Percentiles rank a stretch among this genome's conserved stretches.
These are phyloP conservation scores for Pseudocercospora crystallina DNA, from an alignment of 2,329 filamentous ascomycete species.

Conservation along the genomic window DNA sequence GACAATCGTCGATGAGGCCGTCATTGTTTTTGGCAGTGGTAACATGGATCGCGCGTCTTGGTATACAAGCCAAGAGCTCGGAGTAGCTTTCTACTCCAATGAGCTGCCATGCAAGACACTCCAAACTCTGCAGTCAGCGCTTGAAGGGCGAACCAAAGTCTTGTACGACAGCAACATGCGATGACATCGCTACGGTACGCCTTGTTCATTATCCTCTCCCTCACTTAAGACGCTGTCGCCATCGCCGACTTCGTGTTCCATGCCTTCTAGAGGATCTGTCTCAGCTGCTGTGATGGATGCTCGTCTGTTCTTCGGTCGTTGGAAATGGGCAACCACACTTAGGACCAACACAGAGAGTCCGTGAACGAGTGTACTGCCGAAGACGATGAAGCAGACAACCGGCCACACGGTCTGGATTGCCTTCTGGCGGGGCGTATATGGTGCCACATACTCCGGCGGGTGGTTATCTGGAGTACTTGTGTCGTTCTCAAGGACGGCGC, in stretches of 20 bases:
- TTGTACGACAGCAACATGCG: constrained; percentile 10
- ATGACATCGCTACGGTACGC: not conserved
- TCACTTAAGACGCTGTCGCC: constrained; percentile 35
- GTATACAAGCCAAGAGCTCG: constrained; percentile 83
- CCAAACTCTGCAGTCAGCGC: constrained; percentile 15
- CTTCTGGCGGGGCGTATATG: constrained; percentile 34
- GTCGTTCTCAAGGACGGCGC: constrained; percentile 53
- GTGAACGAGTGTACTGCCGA: constrained; percentile 56
- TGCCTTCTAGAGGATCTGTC: constrained; percentile 50
- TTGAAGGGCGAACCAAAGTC: constrained; percentile 20
- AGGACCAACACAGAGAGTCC: constrained; percentile 54
- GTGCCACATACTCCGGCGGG: constrained; percentile 40
- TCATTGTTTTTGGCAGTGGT: constrained; percentile 71
- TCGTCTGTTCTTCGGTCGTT: constrained; percentile 46
- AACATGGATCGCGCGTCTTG: constrained; percentile 85
- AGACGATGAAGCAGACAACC: constrained; percentile 55
- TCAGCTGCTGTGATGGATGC: constrained; percentile 52
- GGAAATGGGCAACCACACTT: constrained; percentile 51
- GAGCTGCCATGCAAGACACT: constrained; percentile 36
- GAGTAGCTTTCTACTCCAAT: constrained; percentile 57
- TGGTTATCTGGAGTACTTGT: constrained; percentile 46
- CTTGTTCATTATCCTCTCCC: constrained; percentile 12
- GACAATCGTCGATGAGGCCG: constrained; percentile 67
- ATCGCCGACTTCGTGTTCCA: constrained; percentile 48
- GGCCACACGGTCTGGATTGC: constrained; percentile 54